Conservation (phyloP, 108 stramenopile species). For the Stephanodiscus minutulus region DNA sequence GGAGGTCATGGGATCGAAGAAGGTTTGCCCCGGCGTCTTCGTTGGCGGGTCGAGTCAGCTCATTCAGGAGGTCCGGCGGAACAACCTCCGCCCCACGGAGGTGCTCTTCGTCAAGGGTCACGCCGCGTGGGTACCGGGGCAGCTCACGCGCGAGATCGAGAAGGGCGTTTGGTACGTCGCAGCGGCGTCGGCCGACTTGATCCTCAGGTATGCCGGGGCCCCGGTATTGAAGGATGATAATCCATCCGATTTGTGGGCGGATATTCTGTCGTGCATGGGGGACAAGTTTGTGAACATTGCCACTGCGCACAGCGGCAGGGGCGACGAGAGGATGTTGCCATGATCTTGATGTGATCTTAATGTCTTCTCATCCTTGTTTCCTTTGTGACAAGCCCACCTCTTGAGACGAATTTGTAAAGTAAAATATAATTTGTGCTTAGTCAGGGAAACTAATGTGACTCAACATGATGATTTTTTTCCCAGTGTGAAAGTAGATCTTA, state of each 20-base stretch:
- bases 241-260: conserved; percentile 75
- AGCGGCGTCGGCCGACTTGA: conserved; percentile 69
- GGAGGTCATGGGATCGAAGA: conserved; percentile 79
- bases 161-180: conserved; percentile 89
- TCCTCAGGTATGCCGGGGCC: conserved; percentile 85
- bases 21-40: conserved; percentile 83
- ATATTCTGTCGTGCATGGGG: conserved; percentile 84
- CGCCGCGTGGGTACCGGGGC: conserved; percentile 87
- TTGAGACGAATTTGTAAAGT: neutral
- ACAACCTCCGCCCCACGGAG: conserved; percentile 61
- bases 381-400: neutral
- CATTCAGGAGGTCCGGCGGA: conserved; percentile 74
- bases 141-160: conserved; percentile 78
- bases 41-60: conserved; percentile 84
- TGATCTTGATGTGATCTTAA: conserved; percentile 15
- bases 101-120: conserved; percentile 89
- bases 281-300: conserved; percentile 75
- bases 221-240: conserved; percentile 71
- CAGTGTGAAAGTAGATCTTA: too few relatives aligned
- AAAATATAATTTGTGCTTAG: too few relatives aligned
- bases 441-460: too few relatives aligned
- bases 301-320: conserved; percentile 57
- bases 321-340: conserved; percentile 75
- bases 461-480: too few relatives aligned
- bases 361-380: neutral